Base-by-base conservation (phyloP, 306 rosid species). In the Spatholobus suberectus region DNA sequence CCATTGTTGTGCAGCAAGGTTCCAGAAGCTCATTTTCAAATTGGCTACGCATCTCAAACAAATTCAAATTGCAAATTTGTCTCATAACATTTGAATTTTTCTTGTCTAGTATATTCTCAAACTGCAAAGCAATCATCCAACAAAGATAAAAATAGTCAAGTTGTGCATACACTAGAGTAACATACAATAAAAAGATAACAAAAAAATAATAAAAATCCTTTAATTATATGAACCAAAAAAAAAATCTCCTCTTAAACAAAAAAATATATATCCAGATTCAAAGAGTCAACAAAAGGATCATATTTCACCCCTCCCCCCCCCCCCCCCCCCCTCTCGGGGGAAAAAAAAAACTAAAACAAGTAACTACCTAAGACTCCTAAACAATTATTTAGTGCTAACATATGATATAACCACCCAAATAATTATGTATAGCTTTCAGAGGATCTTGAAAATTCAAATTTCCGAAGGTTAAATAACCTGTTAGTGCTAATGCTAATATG, bases 111-210 rank as follows among this genome's bases (percentile, higher is more conserved):
- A 66, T 65, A 69, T 65, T 75, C 71, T 83, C 84, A 73, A 79
- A 57, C 93, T 91, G 93, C 87, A 86, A 81, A 46, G 44, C 13
- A 52, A 51, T 34, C 72, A 85, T 52, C 62, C 23, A 66, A 82
- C 74, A 67, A 74, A 67, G 29, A 38, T 13, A 51, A 58, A 71
- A 59, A n/a, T 57, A 63, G 44, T 63, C 26, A 79, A 27, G 34
- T 14, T 0, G 6, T 61, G 37, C 51, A 54, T 37, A 55, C 3
- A 29, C 24, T n/a, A n/a, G 51, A 58, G 38, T 20, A 47, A 57
- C 21, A 24, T 66, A 23, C 14, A 68, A 12, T 66, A 40, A 55
- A 5, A 69, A 44, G 17, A 84, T 6, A 34, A 51, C 8, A 18
- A 27, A 43, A 77, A n/a, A 58, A 20, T 20, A n/a, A 1, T n/a